Conservation (phyloP, 1,284 basidiomycete species). For the Cerioporus squamosus region DNA sequence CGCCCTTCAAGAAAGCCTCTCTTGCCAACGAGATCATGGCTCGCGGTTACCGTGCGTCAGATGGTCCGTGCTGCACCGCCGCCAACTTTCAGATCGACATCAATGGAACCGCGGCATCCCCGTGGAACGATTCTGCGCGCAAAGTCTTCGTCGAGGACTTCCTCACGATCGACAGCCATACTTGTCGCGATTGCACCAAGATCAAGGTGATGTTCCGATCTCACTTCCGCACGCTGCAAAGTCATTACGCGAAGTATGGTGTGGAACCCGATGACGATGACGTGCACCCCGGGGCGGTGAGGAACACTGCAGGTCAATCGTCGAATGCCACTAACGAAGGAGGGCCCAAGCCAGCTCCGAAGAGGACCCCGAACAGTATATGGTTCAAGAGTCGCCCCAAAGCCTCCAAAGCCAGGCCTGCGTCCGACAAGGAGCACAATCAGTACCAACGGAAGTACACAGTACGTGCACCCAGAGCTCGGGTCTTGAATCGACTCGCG, state of each 20-base stretch:
- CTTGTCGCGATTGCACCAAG: neutral
- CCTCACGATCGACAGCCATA: neutral
- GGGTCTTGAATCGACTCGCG: neutral
- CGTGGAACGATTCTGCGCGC: neutral
- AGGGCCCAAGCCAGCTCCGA: too few species aligned
- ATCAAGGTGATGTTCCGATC: neutral
- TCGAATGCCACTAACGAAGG: too few species aligned
- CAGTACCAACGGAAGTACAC: neutral
- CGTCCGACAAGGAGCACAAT: neutral
- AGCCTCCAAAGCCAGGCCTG: too few species aligned
- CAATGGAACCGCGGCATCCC: neutral
- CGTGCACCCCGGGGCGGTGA: too few species aligned
- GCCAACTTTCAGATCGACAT: neutral
- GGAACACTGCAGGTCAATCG: too few species aligned
- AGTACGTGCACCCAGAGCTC: neutral
- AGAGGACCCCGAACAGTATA: too few species aligned
- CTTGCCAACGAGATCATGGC: neutral
- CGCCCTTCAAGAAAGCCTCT: neutral
- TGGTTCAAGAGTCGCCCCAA: too few species aligned
- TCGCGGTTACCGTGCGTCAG: neutral
- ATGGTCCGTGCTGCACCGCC: neutral
- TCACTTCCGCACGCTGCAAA: neutral
- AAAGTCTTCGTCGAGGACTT: neutral
- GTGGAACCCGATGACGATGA: neutral
- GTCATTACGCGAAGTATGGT: neutral